Conservation (phyloP, 306 rosid species). For the Cyamopsis tetragonoloba region DNA sequence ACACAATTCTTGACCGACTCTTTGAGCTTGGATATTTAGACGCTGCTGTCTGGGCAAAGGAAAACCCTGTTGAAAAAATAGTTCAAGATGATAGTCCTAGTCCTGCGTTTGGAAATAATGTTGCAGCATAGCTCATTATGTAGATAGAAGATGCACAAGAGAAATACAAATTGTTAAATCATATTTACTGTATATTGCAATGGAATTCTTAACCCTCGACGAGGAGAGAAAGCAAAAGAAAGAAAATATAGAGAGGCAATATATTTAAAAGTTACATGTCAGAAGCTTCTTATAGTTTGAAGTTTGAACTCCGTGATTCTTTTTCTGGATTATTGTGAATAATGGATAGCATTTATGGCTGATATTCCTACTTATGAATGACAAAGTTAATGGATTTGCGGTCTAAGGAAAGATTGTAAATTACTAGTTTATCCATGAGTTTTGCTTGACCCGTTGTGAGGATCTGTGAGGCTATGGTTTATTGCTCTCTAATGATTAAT, state of each 20-base stretch:
- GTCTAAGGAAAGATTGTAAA: too few relatives aligned
- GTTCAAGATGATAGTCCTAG: conserved; percentile 47
- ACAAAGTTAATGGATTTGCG: too few relatives aligned
- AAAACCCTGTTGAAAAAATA: conserved; percentile 60
- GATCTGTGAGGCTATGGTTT: not conserved
- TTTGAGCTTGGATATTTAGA: conserved; percentile 83
- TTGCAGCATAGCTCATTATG: conserved; percentile 19
- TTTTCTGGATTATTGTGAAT: conserved; percentile 15
- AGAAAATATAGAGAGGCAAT: conserved; percentile 4
- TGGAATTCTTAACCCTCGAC: not conserved
- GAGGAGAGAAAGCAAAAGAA: not conserved
- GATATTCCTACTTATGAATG: not conserved
- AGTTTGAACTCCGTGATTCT: conserved; percentile 9
- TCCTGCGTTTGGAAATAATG: conserved; percentile 29
- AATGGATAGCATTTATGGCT: conserved; percentile 5
- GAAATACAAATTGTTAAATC: conserved; percentile 18
- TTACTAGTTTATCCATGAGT: too few relatives aligned
- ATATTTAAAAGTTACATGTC: not conserved
- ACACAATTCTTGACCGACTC: conserved; percentile 63
- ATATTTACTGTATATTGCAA: conserved; percentile 22
- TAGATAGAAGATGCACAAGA: conserved; percentile 17
- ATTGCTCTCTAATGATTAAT: too few relatives aligned
- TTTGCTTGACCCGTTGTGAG: not conserved
- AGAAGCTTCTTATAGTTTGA: conserved; percentile 13
- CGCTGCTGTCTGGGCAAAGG: conserved; percentile 81